phyloP scores from a whole-genome alignment of 73 alveolate genomes.

The Paramecium bursaria region DNA sequence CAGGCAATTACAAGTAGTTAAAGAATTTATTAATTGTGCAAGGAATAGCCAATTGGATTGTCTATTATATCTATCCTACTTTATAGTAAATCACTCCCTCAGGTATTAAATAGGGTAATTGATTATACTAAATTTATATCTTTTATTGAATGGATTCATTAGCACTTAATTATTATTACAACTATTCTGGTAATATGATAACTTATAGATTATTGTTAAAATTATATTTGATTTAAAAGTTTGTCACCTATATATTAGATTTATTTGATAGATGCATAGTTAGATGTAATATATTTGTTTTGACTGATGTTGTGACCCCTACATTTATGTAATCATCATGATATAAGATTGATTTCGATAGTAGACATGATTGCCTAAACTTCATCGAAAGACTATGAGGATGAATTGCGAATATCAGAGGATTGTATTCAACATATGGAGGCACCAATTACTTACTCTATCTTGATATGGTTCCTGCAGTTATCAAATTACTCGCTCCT shows the following conservation, averaged over 20 bases:
- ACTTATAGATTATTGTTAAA: neutral
- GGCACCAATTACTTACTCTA: no score
- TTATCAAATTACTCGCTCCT: no score
- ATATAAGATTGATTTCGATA: neutral
- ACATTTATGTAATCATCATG: slow-evolving; percentile 23
- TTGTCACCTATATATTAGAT: neutral
- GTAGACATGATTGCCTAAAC: slow-evolving; percentile 44
- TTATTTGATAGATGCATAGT: neutral
- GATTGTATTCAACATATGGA: slow-evolving; percentile 9
- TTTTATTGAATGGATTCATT: no score
- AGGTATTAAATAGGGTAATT: no score
- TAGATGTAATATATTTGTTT: neutral
- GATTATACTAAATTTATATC: no score
- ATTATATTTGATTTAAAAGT: neutral
- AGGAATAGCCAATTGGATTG: no score
- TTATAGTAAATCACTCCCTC: no score
- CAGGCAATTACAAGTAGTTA: neutral
- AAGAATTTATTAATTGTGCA: slow-evolving; percentile 48
- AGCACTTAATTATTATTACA: no score
- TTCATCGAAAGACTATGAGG: neutral
- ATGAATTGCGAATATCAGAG: slow-evolving; percentile 34
- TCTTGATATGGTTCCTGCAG: no score
- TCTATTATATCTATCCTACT: no score
- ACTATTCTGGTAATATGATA: no score
- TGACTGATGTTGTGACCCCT: neutral